These are phyloP conservation scores for Pyronema domesticum DNA, from an alignment of 495 filamentous ascomycete genomes.

Conservation along the genomic window DNA sequence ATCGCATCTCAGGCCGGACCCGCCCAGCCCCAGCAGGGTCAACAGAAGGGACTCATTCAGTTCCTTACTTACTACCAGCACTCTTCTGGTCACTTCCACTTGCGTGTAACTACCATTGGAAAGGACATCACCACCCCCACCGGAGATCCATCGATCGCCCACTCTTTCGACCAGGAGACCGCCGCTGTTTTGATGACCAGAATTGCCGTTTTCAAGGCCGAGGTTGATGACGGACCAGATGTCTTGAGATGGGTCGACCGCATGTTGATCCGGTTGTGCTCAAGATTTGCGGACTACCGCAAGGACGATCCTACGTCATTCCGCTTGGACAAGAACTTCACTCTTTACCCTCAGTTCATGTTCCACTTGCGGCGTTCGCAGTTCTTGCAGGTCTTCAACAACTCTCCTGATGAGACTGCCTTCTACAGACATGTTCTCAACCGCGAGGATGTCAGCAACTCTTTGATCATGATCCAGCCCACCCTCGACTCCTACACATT, in stretches of 20 bases:
- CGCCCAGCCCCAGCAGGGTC: conserved; percentile 64
- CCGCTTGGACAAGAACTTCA: conserved; percentile 97
- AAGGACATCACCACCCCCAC: conserved; percentile 84
- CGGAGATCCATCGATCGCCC: conserved; percentile 91
- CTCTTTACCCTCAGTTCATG: conserved; percentile 98
- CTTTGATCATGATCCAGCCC: conserved; percentile 96
- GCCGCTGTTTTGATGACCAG: conserved; percentile 95
- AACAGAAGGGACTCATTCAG: conserved; percentile 91
- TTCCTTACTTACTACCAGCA: conserved; percentile 99
- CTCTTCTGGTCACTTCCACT: conserved; percentile 86
- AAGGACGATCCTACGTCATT: conserved; percentile 98
- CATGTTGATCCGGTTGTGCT: conserved; percentile 95
- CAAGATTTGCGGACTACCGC: conserved; percentile 91
- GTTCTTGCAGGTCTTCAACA: conserved; percentile 99
- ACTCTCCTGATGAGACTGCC: conserved; percentile 95
- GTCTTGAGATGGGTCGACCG: conserved; percentile 96
- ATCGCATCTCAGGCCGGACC: conserved; percentile 89
- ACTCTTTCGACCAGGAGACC: conserved; percentile 97
- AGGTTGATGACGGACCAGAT: conserved; percentile 98
- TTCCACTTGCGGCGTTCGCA: conserved; percentile 94
- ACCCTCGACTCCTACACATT: conserved; percentile 95
- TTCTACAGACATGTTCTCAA: conserved; percentile 96
- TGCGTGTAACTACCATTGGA: conserved; percentile 85
- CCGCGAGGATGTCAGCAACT: conserved; percentile 93
- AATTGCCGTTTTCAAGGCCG: conserved; percentile 97